phyloP scores from a whole-genome alignment of 1,284 basidiomycete genomes.

The Wolfiporia cocos region DNA sequence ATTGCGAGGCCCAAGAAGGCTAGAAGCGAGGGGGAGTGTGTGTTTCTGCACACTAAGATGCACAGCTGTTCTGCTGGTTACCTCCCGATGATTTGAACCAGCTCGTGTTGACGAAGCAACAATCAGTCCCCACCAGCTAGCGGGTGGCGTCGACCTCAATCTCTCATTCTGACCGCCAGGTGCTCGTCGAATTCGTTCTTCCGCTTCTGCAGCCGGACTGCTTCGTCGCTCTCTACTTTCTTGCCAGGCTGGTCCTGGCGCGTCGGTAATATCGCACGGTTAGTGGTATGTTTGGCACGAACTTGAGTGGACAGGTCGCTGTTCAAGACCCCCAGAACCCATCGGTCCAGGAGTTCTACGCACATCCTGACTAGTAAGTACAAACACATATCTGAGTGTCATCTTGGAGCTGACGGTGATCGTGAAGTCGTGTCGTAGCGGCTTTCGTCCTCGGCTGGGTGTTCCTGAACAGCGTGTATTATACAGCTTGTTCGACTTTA shows the following conservation, averaged over 20 bases:
- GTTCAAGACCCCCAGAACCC: conserved; percentile 12
- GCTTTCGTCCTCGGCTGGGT: conserved; percentile 47
- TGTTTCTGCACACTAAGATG: too few species aligned
- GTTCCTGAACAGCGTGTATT: conserved; percentile 37
- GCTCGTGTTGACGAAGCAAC: too few species aligned
- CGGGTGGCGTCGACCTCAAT: too few species aligned
- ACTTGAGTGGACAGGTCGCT: conserved; percentile 1
- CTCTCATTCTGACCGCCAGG: too few species aligned
- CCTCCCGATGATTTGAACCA: too few species aligned
- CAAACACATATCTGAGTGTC: background rate
- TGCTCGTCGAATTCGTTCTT: background rate
- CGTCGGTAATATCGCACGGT: background rate
- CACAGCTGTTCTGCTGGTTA: too few species aligned
- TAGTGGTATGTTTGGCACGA: conserved; percentile 10
- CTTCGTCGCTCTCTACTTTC: conserved; percentile 1
- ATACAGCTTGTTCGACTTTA: conserved; percentile 9
- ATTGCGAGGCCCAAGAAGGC: too few species aligned
- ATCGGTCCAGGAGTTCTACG: conserved; percentile 14
- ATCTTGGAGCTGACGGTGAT: background rate
- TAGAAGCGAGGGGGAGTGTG: too few species aligned
- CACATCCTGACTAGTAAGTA: conserved; percentile 24
- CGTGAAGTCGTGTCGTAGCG: conserved; percentile 33
- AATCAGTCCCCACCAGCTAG: too few species aligned
- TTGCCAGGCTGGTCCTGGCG: conserved; percentile 9
- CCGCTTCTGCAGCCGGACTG: conserved; percentile 10